phyloP scores from a whole-genome alignment of 805 yeast species.

The Kazachstania psychrophila region DNA sequence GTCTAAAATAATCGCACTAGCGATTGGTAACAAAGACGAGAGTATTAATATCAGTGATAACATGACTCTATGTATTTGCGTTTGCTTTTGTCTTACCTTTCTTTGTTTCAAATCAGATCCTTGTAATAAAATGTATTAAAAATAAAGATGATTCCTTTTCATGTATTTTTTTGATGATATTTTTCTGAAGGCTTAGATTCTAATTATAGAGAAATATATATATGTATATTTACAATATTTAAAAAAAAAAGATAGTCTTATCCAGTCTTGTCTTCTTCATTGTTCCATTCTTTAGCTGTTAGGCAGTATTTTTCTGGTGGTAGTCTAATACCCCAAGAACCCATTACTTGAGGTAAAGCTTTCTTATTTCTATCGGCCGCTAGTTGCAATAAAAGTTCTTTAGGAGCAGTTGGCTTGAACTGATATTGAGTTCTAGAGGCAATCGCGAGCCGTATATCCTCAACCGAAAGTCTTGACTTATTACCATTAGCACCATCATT shows the following conservation, averaged over 20 bases:
- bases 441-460: constrained; percentile 85
- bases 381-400: constrained; percentile 78
- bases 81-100: too few species aligned
- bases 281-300: constrained; percentile 42
- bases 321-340: constrained; percentile 81
- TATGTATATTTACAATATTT: neutral
- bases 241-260: neutral
- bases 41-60: too few species aligned
- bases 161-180: too few species aligned
- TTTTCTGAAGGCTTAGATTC: too few species aligned
- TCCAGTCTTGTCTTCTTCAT: neutral
- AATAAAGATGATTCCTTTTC: too few species aligned
- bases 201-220: neutral
- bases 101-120: too few species aligned
- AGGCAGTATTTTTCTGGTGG: constrained; percentile 98
- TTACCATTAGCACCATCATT: neutral
- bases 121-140: too few species aligned
- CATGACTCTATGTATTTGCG: neutral
- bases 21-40: too few species aligned
- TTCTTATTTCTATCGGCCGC: constrained; percentile 89
- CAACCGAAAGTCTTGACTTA: constrained; percentile 57
- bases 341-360: constrained; percentile 83
- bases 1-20: constrained; percentile 33
- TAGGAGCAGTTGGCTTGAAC: constrained; percentile 87
- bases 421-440: constrained; percentile 93